Percentiles rank a stretch among this genome's conserved stretches.
Evolutionary conservation across 441 rosid genomes (phyloP).

Genomic region (Jatropha podagrica): DNA sequence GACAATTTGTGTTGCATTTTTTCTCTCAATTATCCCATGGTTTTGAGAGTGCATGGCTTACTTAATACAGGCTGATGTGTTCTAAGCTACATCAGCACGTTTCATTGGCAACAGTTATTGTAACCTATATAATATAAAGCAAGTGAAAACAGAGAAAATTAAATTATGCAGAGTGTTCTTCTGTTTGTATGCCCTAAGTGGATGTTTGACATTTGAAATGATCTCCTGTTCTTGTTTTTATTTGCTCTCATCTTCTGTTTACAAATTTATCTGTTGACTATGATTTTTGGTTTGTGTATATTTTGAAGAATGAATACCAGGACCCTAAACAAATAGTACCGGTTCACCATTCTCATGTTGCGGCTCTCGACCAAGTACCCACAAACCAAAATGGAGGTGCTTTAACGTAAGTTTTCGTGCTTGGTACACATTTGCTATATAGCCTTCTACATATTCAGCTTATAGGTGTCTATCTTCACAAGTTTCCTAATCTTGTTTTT

Average conservation of each 20-base stretch:
- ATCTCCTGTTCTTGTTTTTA: constrained; percentile 15
- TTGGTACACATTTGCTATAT: constrained; percentile 15
- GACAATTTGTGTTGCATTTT: background rate
- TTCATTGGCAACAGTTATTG: background rate
- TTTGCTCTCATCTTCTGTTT: constrained; percentile 20
- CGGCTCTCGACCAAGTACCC: constrained; percentile 86
- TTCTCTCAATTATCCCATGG: background rate
- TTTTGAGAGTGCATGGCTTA: background rate
- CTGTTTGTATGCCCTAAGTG: background rate
- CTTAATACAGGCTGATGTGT: background rate
- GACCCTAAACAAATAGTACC: constrained; percentile 66
- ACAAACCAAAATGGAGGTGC: constrained; percentile 75
- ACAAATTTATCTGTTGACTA: constrained; percentile 25
- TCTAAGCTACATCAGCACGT: background rate
- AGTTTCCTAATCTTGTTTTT: constrained; percentile 5
- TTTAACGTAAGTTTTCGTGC: constrained; percentile 65
- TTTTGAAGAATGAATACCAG: constrained; percentile 70
- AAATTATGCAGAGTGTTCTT: background rate
- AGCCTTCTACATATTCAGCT: constrained; percentile 1
- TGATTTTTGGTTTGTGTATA: constrained; percentile 35
- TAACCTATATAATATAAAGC: background rate
- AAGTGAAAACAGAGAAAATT: background rate
- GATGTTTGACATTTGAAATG: constrained; percentile 4
- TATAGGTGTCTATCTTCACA: constrained; percentile 8
- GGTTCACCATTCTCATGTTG: constrained; percentile 81